Evolutionary conservation across 2,329 filamentous ascomycete species (phyloP).

Genomic region (Aurifilum marmelostoma): DNA sequence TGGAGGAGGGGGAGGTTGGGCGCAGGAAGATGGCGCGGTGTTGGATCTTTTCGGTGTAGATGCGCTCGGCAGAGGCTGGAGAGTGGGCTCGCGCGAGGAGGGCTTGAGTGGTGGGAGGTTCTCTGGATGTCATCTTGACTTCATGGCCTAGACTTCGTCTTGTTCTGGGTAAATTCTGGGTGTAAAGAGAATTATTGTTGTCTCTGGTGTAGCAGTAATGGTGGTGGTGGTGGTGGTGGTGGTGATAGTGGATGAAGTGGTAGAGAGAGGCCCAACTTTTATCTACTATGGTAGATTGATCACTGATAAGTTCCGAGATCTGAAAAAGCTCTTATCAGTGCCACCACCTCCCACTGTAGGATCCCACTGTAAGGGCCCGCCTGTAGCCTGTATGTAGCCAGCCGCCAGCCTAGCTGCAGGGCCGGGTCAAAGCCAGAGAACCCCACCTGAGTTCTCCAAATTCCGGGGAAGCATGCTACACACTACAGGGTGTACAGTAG

Average conservation of each 20-base stretch:
- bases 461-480: not conserved
- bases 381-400: not conserved
- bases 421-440: not conserved
- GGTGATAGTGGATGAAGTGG: not conserved
- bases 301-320: not conserved
- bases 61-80: slow-evolving; percentile 68
- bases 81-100: slow-evolving; percentile 81
- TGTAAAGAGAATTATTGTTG: not conserved
- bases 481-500: too few relatives aligned
- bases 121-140: slow-evolving; percentile 22
- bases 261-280: not conserved
- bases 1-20: slow-evolving; percentile 70
- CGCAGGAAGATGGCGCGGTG: slow-evolving; percentile 80
- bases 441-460: not conserved
- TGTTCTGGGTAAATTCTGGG: not conserved
- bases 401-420: slow-evolving; percentile 6
- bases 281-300: not conserved
- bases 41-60: slow-evolving; percentile 82
- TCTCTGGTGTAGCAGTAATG: not conserved
- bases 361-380: not conserved
- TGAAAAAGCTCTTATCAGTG: not conserved
- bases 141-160: not conserved
- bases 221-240: not conserved
- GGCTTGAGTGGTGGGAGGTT: slow-evolving; percentile 55
- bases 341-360: not conserved